Evolutionary conservation across 495 filamentous ascomycete genomes (phyloP).

Genomic region (Lasiosphaeria miniovina): DNA sequence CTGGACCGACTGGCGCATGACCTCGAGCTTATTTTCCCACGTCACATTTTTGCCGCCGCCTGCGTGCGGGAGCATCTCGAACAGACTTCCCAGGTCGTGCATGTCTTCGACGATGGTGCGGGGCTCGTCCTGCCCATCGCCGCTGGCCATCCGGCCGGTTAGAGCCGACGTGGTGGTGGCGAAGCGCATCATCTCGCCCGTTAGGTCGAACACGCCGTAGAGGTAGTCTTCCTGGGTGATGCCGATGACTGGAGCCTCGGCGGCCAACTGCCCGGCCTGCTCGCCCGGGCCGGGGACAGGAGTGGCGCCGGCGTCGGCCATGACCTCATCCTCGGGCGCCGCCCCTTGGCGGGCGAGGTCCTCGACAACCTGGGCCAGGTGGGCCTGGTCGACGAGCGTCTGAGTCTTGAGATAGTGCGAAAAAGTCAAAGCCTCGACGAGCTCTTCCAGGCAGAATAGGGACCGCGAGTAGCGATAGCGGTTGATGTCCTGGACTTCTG

Average conservation of each 20-base stretch:
- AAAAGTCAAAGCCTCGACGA: conserved; percentile 81
- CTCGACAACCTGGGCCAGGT: conserved; percentile 51
- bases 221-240: conserved; percentile 84
- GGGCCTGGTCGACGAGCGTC: conserved; percentile 62
- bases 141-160: conserved; percentile 51
- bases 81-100: conserved; percentile 64
- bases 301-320: conserved; percentile 20
- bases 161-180: conserved; percentile 78
- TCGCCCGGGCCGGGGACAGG: conserved; percentile 9
- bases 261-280: background rate
- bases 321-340: conserved; percentile 25
- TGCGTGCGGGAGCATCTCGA: conserved; percentile 65
- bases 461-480: conserved; percentile 85
- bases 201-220: conserved; percentile 87
- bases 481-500: conserved; percentile 74
- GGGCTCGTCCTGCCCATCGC: conserved; percentile 17
- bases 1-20: conserved; percentile 83
- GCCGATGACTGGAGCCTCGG: conserved; percentile 45
- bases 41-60: conserved; percentile 34
- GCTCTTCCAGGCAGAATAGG: conserved; percentile 84
- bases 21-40: conserved; percentile 74
- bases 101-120: conserved; percentile 72
- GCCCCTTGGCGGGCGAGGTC: conserved; percentile 25
- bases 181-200: conserved; percentile 94
- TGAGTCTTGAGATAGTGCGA: conserved; percentile 81